Evolutionary conservation across 176 grass and related monocot species (phyloP).

Genomic region (Neostapfia colusana): DNA sequence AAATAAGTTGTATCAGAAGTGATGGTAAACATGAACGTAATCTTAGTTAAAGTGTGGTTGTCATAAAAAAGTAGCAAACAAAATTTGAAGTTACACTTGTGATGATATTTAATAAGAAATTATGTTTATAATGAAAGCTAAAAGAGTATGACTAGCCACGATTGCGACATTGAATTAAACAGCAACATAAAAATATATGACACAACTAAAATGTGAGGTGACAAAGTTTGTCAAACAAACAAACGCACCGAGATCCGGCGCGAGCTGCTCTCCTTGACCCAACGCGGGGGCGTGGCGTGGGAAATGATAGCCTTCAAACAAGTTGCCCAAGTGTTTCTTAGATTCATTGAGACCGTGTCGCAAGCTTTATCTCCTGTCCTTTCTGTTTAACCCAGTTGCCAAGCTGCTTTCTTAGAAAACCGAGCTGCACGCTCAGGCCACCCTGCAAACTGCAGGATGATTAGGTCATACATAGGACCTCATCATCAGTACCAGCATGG

Average conservation of each 20-base stretch:
- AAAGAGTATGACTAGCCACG: no score
- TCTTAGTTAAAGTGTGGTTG: no score
- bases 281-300: neutral
- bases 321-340: conserved; percentile 37
- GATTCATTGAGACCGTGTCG: neutral
- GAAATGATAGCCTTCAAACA: conserved; percentile 13
- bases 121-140: no score
- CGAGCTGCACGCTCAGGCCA: neutral
- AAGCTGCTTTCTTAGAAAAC: neutral
- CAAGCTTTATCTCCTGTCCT: neutral
- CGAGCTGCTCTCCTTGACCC: conserved; percentile 19
- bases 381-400: neutral
- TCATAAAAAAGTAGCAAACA: no score
- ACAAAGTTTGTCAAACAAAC: no score
- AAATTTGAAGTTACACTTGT: no score
- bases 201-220: no score
- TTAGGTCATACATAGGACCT: neutral
- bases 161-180: no score
- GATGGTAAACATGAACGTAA: no score
- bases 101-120: no score
- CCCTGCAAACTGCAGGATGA: conserved; percentile 17
- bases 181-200: no score
- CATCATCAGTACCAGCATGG: neutral
- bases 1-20: no score
- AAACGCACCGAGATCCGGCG: neutral